These are phyloP conservation scores for Malbranchea zuffiana DNA, from an alignment of 2,329 filamentous ascomycete species.

Conservation along the genomic window DNA sequence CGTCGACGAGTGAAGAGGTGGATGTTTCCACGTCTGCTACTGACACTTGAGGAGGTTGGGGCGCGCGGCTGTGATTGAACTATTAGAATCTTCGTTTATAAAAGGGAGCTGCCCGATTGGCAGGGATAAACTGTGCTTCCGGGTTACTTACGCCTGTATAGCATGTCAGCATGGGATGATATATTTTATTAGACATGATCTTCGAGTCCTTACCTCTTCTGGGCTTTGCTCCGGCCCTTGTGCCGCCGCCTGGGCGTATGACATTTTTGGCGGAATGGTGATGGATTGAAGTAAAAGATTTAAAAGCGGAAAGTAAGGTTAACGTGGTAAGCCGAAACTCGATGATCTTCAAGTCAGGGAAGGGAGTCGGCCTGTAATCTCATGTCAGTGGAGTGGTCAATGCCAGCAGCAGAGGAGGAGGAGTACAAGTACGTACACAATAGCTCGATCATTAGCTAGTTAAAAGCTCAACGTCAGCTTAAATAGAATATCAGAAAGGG, in stretches of 20 bases:
- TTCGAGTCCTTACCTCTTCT: conserved; percentile 33
- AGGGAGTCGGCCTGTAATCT: too few species aligned
- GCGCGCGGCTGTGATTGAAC: conserved; percentile 30
- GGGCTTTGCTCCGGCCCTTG: conserved; percentile 38
- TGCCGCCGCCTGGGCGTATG: conserved; percentile 40
- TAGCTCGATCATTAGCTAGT: too few species aligned
- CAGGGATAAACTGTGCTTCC: too few species aligned
- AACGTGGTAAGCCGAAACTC: too few species aligned
- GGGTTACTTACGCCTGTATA: conserved; percentile 28
- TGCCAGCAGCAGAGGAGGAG: too few species aligned
- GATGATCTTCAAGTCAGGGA: too few species aligned
- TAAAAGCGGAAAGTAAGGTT: too few species aligned
- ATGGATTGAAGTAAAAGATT: conserved; percentile 9
- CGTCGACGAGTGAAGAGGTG: conserved; percentile 36
- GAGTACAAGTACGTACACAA: too few species aligned
- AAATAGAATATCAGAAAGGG: too few species aligned
- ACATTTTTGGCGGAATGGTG: conserved; percentile 27
- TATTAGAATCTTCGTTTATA: conserved; percentile 1
- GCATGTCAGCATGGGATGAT: conserved; percentile 12
- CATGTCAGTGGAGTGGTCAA: too few species aligned
- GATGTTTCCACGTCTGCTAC: conserved; percentile 30
- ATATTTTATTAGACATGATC: neutral
- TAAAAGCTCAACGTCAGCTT: too few species aligned
- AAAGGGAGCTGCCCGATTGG: too few species aligned
- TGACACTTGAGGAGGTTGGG: conserved; percentile 29